Conservation (phyloP, 1,139 yeast species). For the Yamadazyma spencermartinsiae region DNA sequence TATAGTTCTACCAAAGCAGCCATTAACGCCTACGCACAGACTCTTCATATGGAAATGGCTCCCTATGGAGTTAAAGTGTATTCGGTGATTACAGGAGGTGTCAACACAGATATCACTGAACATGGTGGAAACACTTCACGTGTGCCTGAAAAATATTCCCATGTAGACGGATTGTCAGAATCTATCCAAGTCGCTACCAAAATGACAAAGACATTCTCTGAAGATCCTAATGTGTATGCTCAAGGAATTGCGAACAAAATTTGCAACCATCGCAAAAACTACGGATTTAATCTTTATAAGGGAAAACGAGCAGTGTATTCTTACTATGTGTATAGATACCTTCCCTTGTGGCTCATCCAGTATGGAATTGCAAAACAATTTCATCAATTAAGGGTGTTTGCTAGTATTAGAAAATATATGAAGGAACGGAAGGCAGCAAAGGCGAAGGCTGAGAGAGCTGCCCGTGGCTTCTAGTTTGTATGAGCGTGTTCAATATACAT, state of each 20-base stretch:
- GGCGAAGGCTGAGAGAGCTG: not conserved
- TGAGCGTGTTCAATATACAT: not conserved
- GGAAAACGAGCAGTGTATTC: conserved; percentile 20
- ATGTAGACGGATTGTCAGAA: conserved; percentile 26
- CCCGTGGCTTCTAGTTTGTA: no score
- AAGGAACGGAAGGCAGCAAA: not conserved
- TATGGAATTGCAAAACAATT: conserved; percentile 27
- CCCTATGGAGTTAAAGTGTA: conserved; percentile 32
- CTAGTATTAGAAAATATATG: conserved; percentile 9
- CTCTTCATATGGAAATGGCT: conserved; percentile 11
- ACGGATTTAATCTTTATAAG: conserved; percentile 13
- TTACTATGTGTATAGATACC: conserved; percentile 23
- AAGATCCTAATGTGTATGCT: conserved; percentile 31
- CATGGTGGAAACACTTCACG: no score
- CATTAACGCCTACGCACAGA: conserved; percentile 6
- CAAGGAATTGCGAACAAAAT: conserved; percentile 27
- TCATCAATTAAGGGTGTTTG: conserved; percentile 29
- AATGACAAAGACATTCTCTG: conserved; percentile 24
- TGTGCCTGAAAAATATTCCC: conserved; percentile 23
- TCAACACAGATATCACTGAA: conserved; percentile 26
- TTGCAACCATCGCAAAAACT: conserved; percentile 7
- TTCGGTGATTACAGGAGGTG: conserved; percentile 37
- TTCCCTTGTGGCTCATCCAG: conserved; percentile 35
- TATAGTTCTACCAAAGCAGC: conserved; percentile 30
- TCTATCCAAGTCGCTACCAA: conserved; percentile 20